phyloP scores from a whole-genome alignment of 31 red algal species.

The Asparagopsis taxiformis region DNA sequence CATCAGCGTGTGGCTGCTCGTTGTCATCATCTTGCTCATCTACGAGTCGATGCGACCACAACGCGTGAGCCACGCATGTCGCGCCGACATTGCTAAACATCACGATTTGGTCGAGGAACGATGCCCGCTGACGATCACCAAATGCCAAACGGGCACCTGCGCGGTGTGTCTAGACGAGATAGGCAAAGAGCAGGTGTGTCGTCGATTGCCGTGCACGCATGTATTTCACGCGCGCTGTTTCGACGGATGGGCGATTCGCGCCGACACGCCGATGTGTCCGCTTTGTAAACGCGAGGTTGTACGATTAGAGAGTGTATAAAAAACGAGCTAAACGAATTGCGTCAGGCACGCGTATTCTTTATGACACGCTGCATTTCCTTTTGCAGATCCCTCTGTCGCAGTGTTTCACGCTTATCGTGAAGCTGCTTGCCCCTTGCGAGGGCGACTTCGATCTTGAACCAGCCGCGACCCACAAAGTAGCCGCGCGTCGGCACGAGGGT shows the following conservation, averaged over 20 bases:
- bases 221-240: constrained; percentile 40
- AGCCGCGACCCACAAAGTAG: constrained; percentile 68
- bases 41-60: background rate
- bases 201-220: constrained; percentile 29
- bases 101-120: background rate
- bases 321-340: background rate
- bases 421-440: constrained; percentile 82
- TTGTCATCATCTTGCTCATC: background rate
- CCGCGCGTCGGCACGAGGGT: constrained; percentile 79
- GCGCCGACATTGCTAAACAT: background rate
- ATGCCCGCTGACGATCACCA: background rate
- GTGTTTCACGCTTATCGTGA: constrained; percentile 65
- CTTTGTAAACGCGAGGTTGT: constrained; percentile 14
- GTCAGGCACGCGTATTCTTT: constrained; percentile 13
- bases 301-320: background rate
- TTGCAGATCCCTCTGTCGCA: constrained; percentile 74
- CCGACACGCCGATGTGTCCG: constrained; percentile 15
- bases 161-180: constrained; percentile 39
- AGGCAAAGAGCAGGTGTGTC: constrained; percentile 3
- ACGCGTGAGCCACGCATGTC: background rate
- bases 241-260: constrained; percentile 27
- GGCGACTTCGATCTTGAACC: constrained; percentile 83
- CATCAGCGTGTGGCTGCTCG: background rate
- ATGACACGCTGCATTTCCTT: constrained; percentile 45
- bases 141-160: background rate